These are phyloP conservation scores for Coemansia sp. DNA, from an alignment of 192 early-diverging fungal species.

Conservation along the genomic window DNA sequence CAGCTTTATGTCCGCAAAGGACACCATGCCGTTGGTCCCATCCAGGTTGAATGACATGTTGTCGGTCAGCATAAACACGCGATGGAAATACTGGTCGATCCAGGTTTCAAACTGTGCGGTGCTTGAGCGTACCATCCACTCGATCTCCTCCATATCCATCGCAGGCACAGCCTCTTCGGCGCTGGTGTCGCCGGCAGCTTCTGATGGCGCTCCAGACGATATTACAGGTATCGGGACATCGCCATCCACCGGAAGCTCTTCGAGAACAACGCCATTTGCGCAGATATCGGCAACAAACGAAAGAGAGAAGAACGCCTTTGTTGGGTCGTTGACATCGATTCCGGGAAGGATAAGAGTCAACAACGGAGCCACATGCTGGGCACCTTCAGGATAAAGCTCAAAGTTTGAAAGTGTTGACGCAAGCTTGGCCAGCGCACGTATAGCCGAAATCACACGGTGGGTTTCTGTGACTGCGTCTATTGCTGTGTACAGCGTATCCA, in stretches of 20 bases:
- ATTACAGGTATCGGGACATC: constrained; percentile 32
- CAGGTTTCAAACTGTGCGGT: constrained; percentile 89
- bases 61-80: constrained; percentile 75
- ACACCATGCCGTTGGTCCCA: constrained; percentile 13
- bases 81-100: constrained; percentile 78
- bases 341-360: constrained; percentile 83
- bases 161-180: constrained; percentile 44
- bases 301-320: constrained; percentile 66
- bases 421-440: constrained; percentile 72
- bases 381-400: constrained; percentile 81
- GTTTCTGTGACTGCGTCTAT: constrained; percentile 76
- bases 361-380: constrained; percentile 75
- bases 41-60: constrained; percentile 45
- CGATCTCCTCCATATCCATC: constrained; percentile 65
- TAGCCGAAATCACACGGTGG: constrained; percentile 84
- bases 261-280: constrained; percentile 47
- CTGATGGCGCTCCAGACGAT: constrained; percentile 38
- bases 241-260: constrained; percentile 38
- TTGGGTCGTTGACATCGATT: constrained; percentile 91
- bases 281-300: constrained; percentile 49
- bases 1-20: constrained; percentile 28
- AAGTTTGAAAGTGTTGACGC: constrained; percentile 75
- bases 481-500: constrained; percentile 86
- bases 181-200: constrained; percentile 53
- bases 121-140: constrained; percentile 66